Base-by-base conservation (phyloP, 495 filamentous ascomycete species). In the Saxispiralis lemnorum region DNA sequence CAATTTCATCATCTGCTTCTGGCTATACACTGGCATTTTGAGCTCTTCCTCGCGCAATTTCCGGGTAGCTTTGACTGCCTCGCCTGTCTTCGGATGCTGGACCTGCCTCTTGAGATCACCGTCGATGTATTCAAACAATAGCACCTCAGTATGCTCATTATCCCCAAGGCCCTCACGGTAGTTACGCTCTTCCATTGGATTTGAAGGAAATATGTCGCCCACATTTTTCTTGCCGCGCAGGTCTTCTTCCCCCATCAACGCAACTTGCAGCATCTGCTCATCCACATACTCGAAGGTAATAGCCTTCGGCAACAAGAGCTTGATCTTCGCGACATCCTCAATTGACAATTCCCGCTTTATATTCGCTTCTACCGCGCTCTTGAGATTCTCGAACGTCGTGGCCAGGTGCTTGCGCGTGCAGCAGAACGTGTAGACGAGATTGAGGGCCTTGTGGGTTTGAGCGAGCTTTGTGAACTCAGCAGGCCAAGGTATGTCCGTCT, bases 391-490 rank as follows among this genome's bases (percentile, higher is more conserved):
- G 53, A 93, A 86, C 0, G 92, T 94, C 0, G 89, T 95, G 0
- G 78, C 78, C 7, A 96, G 65, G 47, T 94, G 83, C 56, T 92
- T 93, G 7, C 92, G 77, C 7, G 88, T 87, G 55, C 76, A 88
- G 59, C 81, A 86, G 60, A 97, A 96, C 0, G 89, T 96, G 54
- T 83, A 93, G 6, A 95, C 84, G 3, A 95, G 61, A 53, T 93
- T 96, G 43, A 97, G 61, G 6, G 92, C 87, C 42, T 77, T 71
- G 56, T 94, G 80, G 0, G 76, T 81, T 54, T 81, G 76, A 6
- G 78, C 73, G 7, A 97, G 71, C 32, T 65, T 63, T 35, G 72
- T 76, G 58, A 96, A 82, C 41, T 67, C 63, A 1, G 71, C 66
- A 0, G 89, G 88, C 84, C 85, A 92, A 33, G 76, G 72, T 10